Evolutionary conservation across 2,329 filamentous ascomycete species (phyloP).

Genomic region (Aspergillus fischeri): DNA sequence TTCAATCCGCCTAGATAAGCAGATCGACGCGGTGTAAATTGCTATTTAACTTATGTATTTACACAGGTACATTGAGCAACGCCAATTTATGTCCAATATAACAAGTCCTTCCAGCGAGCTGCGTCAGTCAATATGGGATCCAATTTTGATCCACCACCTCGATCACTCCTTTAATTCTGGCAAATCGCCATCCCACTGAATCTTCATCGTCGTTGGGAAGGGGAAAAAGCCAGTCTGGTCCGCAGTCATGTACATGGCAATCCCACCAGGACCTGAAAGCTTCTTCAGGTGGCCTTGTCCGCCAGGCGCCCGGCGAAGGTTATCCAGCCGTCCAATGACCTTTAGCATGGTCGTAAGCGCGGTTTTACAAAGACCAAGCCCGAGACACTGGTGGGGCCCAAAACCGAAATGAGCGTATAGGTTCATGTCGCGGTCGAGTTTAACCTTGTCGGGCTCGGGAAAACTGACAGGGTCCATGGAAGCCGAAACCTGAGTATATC

Average conservation of each 20-base stretch:
- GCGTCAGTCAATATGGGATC: not conserved
- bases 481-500: slow-evolving; percentile 24
- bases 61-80: not conserved
- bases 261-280: slow-evolving; percentile 34
- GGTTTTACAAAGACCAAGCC: slow-evolving; percentile 35
- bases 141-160: not conserved
- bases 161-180: slow-evolving; percentile 15
- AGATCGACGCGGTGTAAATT: not conserved
- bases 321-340: slow-evolving; percentile 38
- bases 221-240: slow-evolving; percentile 41
- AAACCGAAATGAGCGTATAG: slow-evolving; percentile 62
- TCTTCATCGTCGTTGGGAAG: slow-evolving; percentile 43
- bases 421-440: slow-evolving; percentile 59
- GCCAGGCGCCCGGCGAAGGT: slow-evolving; percentile 39
- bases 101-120: not conserved
- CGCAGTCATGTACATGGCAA: slow-evolving; percentile 43
- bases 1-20: not conserved
- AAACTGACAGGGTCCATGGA: slow-evolving; percentile 35
- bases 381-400: slow-evolving; percentile 61
- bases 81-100: not conserved
- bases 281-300: slow-evolving; percentile 40
- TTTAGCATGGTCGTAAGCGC: slow-evolving; percentile 38
- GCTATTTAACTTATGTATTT: not conserved
- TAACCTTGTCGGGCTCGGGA: slow-evolving; percentile 45
- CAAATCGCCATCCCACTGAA: slow-evolving; percentile 41